Base-by-base conservation (phyloP, 208 protist genomes). In the Crithidia fasciculata region DNA sequence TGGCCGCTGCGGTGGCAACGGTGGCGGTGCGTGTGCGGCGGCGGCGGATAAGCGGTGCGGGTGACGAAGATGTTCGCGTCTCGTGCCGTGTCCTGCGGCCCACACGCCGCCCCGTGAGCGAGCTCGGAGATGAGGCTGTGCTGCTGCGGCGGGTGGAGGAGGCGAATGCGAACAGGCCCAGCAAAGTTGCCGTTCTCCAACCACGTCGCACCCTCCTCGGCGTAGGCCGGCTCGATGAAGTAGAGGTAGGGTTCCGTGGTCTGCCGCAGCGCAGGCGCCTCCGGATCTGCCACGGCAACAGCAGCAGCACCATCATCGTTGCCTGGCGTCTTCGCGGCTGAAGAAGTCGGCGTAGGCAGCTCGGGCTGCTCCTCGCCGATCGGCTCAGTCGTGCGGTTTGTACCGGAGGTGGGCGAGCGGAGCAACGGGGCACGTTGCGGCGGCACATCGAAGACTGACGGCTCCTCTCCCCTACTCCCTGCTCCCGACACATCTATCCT, bases 101-200 rank as follows among this genome's bases (percentile, higher is more conserved):
- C 43, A 5, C 19, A 3, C 1, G 40, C 5, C 8, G 8, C n/a
- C 15, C 37, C 56, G 12, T 54, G 44, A 5, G 43, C 7, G 5
- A 49, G 6, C 39, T 45, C 41, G 44, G 58, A 56, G 4, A 58
- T 45, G 68, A 41, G 8, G 58, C 9, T 28, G 68, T 39, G 18
- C 58, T 39, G 68, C 58, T 10, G 58, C 18, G 57, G 59, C 9
- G 70, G 60, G 36, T 75, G 60, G 16, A 75, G 59, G 18, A 75
- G 59, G 10, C 54, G 70, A 50, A 75, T 62, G 60, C 70, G 70
- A 3, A 75, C 36, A 19, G 70, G 54, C 28, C 68, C 68, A 16
- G 44, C 6, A 12, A 73, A 55, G 57, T 28, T 59, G 47, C 53
- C 54, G 16, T 52, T 66, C 52, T 8, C 47, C 47, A 65, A 44